Percentiles rank a stretch among this genome's conserved stretches.
Evolutionary conservation across 306 rosid genomes (phyloP).

Genomic region (Quercus dentata): DNA sequence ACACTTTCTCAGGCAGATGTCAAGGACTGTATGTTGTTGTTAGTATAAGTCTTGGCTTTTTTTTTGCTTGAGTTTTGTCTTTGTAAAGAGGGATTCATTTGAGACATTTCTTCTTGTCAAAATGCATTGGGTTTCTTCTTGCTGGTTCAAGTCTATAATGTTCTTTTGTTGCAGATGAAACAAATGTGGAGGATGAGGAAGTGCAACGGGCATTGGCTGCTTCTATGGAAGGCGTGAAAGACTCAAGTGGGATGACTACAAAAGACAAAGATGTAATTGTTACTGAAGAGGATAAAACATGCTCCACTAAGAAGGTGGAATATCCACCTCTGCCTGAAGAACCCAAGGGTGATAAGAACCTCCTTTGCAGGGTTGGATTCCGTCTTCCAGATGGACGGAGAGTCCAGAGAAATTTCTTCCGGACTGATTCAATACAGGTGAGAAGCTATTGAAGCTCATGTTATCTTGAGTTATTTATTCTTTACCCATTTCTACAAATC

Average conservation of each 20-base stretch:
- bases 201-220: slow-evolving; percentile 63
- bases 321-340: slow-evolving; percentile 84
- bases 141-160: neutral
- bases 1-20: neutral
- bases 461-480: neutral
- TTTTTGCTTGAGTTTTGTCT: neutral
- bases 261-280: slow-evolving; percentile 33
- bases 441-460: neutral
- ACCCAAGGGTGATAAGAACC: slow-evolving; percentile 74
- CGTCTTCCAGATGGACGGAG: slow-evolving; percentile 94
- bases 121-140: neutral
- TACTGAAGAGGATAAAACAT: slow-evolving; percentile 40
- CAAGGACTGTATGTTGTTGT: neutral
- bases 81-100: neutral
- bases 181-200: slow-evolving; percentile 68
- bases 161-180: slow-evolving; percentile 42
- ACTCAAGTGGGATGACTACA: slow-evolving; percentile 26
- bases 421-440: slow-evolving; percentile 82
- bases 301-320: slow-evolving; percentile 37
- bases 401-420: slow-evolving; percentile 75
- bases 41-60: neutral
- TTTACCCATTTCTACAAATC: neutral
- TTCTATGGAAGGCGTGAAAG: slow-evolving; percentile 68
- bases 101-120: neutral
- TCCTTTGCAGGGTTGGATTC: slow-evolving; percentile 78